A percentile compares a stretch with the other conserved stretches of the same genome.
phyloP scores from a whole-genome alignment of 116 monocot species.

The Thalassia testudinum region DNA sequence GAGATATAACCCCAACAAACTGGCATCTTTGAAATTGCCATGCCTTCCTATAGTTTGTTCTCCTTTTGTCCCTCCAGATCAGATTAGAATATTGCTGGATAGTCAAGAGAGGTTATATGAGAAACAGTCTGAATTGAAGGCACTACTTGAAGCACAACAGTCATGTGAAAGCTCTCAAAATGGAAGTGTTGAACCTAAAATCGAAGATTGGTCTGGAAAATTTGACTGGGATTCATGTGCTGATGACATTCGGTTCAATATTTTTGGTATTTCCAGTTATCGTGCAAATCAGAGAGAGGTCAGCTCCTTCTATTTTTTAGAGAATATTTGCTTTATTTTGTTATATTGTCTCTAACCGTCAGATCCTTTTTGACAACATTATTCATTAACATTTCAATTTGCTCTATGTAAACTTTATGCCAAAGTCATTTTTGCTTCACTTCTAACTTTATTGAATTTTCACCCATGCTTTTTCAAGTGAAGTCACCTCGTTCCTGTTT shows the following conservation, averaged over 20 bases:
- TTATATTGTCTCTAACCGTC: too few species aligned
- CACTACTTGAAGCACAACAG: conserved; percentile 46
- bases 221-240: conserved; percentile 89
- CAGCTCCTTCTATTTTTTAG: conserved; percentile 8
- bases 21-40: too few species aligned
- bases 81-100: conserved; percentile 72
- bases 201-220: conserved; percentile 62
- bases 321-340: too few species aligned
- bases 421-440: too few species aligned
- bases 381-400: too few species aligned
- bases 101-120: conserved; percentile 64
- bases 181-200: conserved; percentile 2
- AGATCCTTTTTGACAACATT: too few species aligned
- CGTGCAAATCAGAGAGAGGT: conserved; percentile 84
- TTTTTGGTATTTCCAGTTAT: conserved; percentile 86
- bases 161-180: conserved; percentile 12
- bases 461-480: too few species aligned
- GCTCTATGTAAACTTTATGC: too few species aligned
- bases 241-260: conserved; percentile 68
- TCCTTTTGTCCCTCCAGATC: conserved; percentile 48
- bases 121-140: conserved; percentile 56
- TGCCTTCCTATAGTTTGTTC: too few species aligned
- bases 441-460: too few species aligned
- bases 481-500: too few species aligned
- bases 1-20: too few species aligned